Evolutionary conservation across 1,284 basidiomycete genomes (phyloP), one percentile per base, ranked within the genome.

Genomic region (Flammula alnicola): DNA sequence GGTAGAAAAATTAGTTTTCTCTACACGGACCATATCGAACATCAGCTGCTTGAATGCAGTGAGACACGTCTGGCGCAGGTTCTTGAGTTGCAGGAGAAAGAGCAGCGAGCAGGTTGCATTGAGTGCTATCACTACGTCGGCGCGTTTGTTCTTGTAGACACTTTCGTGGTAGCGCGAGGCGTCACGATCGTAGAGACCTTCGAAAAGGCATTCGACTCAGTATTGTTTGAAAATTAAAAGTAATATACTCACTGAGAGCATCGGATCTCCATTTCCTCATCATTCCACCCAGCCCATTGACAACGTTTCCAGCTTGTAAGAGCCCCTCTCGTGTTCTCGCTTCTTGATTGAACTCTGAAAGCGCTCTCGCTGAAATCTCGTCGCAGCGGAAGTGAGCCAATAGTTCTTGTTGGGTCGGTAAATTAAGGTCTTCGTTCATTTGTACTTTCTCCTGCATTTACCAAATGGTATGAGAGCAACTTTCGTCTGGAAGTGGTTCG

Each of bases 321-420:
- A 92, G 93, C 53, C 85, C 78, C 57, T 86, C 84, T 66, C 96
- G 89, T 0, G 85, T 81, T 64, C 90, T 94, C 20, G 89, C 81
- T 57, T 91, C 88, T 43, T 85, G 81, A 44, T 83, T 83, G 73
- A 99, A 98, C 53, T 87, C 84, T 25, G 80, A 74, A 26, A 94
- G 76, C 0, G 94, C 95, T 3, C 79, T 82, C 4, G 88, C 74
- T 3, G 95, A 90, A 49, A 99, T 97, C 68, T 99, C 97, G 66
- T 99, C 97, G 60, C 97, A 99, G 49, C 97, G 88, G 83, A 99
- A 99, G 65, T 99, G 97, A 0, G 97, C 97, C 23, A 99, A 75
- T 2, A 99, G 81, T 61, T 99, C 97, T 68, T 98, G 97, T 67
- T 99, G 97, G 0, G 97, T 99, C 0, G 97, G 97, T 30, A 99